Percentiles rank a stretch among this genome's conserved stretches.
These are phyloP conservation scores for Pyrenula aspistea DNA, from an alignment of 495 filamentous ascomycete genomes.

Conservation along the genomic window DNA sequence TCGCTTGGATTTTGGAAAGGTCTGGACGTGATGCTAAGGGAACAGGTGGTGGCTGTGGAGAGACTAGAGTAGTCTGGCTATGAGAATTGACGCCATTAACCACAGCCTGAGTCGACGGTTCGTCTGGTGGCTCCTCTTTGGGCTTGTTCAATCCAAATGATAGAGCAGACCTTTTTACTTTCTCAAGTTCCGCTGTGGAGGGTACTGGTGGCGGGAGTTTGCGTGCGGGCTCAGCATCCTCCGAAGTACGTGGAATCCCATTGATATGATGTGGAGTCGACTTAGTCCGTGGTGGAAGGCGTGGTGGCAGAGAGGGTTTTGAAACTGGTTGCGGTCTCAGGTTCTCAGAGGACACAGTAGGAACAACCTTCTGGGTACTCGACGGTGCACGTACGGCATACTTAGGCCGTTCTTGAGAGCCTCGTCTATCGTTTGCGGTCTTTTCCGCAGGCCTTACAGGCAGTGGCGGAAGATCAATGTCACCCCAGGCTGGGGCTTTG, in stretches of 20 bases:
- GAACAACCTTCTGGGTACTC: constrained; percentile 2
- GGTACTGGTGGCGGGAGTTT: constrained; percentile 19
- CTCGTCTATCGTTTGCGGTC: constrained; percentile 7
- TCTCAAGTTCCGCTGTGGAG: constrained; percentile 15
- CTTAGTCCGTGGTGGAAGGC: not conserved
- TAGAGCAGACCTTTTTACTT: constrained; percentile 22
- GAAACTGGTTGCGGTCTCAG: constrained; percentile 8
- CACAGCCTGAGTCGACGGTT: constrained; percentile 2
- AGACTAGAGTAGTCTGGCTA: constrained; percentile 2
- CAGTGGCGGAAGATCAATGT: constrained; percentile 27
- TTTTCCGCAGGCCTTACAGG: constrained; percentile 27
- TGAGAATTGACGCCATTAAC: constrained; percentile 7
- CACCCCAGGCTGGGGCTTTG: constrained; percentile 30
- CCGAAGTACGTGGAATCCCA: not conserved
- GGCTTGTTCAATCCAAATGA: constrained; percentile 27
- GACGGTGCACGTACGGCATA: constrained; percentile 1
- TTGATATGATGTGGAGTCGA: constrained; percentile 1
- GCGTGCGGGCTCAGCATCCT: not conserved
- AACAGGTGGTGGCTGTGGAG: constrained; percentile 37
- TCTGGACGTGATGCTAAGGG: constrained; percentile 46
- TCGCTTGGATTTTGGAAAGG: constrained; percentile 38
- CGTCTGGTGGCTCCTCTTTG: constrained; percentile 7
- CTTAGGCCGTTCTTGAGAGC: constrained; percentile 13
- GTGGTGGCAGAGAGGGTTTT: constrained; percentile 5
- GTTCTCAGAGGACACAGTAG: constrained; percentile 11